Conservation (phyloP, 2,329 filamentous ascomycete species). For the Colletotrichum chlorophyti region DNA sequence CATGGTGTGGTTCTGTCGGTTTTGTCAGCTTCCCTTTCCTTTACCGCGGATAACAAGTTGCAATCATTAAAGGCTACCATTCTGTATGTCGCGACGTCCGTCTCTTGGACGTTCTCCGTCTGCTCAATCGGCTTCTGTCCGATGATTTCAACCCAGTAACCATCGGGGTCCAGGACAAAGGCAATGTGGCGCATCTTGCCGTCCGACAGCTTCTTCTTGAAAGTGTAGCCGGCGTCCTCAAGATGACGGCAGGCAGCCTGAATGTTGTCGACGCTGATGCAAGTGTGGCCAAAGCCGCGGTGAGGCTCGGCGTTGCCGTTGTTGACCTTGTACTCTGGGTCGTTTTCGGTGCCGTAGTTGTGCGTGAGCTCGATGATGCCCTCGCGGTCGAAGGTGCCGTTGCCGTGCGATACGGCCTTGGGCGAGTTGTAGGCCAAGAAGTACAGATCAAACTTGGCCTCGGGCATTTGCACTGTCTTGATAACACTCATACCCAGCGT, state of each 20-base stretch:
- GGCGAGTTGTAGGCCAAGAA: constrained; percentile 90
- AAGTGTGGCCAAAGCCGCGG: constrained; percentile 85
- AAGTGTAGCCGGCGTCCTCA: constrained; percentile 88
- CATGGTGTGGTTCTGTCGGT: constrained; percentile 83
- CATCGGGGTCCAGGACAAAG: constrained; percentile 88
- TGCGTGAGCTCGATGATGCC: constrained; percentile 87
- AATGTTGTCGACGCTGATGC: constrained; percentile 82
- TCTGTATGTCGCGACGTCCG: constrained; percentile 78
- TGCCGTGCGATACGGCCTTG: constrained; percentile 74
- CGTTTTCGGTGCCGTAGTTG: constrained; percentile 88
- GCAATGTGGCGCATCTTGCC: constrained; percentile 89
- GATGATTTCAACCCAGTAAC: constrained; percentile 86
- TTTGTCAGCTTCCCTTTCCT: background rate
- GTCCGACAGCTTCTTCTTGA: constrained; percentile 93
- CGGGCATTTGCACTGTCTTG: constrained; percentile 81
- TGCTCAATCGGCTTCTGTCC: constrained; percentile 75
- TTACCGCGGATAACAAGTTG: background rate
- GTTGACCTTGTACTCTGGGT: constrained; percentile 79
- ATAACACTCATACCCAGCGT: constrained; percentile 87
- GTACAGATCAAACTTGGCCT: constrained; percentile 93
- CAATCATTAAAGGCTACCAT: constrained; percentile 51
- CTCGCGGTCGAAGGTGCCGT: constrained; percentile 79
- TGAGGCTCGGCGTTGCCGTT: constrained; percentile 93
- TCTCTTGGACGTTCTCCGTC: constrained; percentile 74
- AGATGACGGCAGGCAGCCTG: constrained; percentile 89